Evolutionary conservation across 1,284 basidiomycete genomes (phyloP), one percentile per base, ranked within the genome.

Genomic region (Trametes polyzona): DNA sequence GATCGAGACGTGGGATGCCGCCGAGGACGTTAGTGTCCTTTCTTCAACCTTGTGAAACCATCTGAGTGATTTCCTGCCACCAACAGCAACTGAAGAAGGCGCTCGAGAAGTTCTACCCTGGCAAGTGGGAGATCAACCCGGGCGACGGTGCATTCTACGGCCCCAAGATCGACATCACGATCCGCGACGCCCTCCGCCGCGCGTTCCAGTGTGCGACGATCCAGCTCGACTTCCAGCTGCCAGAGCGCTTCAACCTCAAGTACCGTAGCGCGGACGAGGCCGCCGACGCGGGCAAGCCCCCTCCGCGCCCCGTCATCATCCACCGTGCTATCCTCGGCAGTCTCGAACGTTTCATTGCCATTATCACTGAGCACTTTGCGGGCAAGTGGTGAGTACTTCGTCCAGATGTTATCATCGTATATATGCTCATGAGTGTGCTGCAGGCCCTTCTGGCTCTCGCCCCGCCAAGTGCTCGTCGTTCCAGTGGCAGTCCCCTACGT

Each of bases 131-230:
- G 62, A 76, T 96, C 57, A 98, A 98, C 74, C 93, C 94, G 6
- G 96, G 94, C 46, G 97, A 99, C 70, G 97, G 97, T 49, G 97
- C 97, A 17, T 96, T 96, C 83, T 96, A 96, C 74, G 94, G 94
- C 2, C 95, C 94, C 59, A 96, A 98, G 80, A 97, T 99, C 71
- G 97, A 99, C 76, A 97, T 99, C 76, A 95, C 93, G 60, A 93
- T 99, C 73, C 87, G 87, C 32, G 97, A 99, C 71, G 96, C 97
- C 0, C 80, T 98, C 32, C 87, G 84, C 59, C 88, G 96, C 47
- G 93, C 95, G 32, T 96, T 95, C 87, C 97, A 99, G 76, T 99
- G 97, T 67, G 96, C 96, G 42, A 99, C 97, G 4, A 98, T 99
- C 73, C 93, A 99, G 76, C 92, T 99, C 64, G 97, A 99, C 79